Conservation (phyloP, 345 rosid genomes). For the Acer negundo region DNA sequence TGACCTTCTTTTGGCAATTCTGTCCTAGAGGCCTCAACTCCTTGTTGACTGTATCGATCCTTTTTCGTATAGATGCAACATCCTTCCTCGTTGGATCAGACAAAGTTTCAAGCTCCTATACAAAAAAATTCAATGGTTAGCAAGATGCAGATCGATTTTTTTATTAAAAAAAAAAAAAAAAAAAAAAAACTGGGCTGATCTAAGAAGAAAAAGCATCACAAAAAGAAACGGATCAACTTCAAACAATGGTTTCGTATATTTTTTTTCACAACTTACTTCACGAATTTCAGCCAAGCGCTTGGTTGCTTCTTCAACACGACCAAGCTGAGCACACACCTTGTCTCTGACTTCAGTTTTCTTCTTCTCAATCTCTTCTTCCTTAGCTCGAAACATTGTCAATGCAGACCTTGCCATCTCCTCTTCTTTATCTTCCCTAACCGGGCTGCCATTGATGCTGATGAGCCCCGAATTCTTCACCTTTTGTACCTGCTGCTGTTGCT, state of each 20-base stretch:
- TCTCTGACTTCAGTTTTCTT: constrained; percentile 75
- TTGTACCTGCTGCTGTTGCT: constrained; percentile 53
- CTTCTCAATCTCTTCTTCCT: constrained; percentile 94
- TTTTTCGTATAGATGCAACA: constrained; percentile 51
- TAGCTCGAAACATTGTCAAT: constrained; percentile 63
- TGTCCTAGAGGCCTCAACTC: constrained; percentile 62
- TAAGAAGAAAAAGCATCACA: no score
- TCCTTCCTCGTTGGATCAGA: constrained; percentile 78
- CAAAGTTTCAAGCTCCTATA: constrained; percentile 67
- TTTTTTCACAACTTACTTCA: constrained; percentile 51
- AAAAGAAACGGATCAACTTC: background rate
- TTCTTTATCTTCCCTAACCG: constrained; percentile 54
- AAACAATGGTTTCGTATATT: background rate
- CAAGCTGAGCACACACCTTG: constrained; percentile 68
- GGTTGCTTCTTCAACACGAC: constrained; percentile 72
- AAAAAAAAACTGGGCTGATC: no score
- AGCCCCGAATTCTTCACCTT: constrained; percentile 51
- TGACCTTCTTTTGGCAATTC: constrained; percentile 65
- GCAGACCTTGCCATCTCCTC: constrained; percentile 81
- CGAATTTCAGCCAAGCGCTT: constrained; percentile 79
- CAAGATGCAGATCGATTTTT: background rate
- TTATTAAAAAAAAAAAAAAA: no score
- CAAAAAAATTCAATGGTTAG: background rate
- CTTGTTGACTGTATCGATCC: constrained; percentile 45
- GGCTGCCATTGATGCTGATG: constrained; percentile 42